Evolutionary conservation across 108 stramenopile species (phyloP), one percentile per base, ranked within the genome.

Genomic region (Poteriospumella lacustris): DNA sequence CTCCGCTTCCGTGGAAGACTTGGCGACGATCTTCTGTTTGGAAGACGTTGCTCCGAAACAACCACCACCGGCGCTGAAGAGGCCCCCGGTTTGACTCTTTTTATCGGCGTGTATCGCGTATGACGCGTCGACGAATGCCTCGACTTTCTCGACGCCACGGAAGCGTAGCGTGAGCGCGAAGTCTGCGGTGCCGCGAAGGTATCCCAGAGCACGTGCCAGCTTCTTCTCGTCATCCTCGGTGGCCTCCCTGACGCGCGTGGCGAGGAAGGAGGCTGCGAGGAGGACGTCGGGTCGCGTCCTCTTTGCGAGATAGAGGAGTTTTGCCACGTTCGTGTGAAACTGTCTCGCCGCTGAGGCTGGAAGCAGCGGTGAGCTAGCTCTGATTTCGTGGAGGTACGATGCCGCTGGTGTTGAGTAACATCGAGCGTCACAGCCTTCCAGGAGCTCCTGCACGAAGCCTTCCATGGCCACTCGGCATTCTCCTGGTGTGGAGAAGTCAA

Each of bases 191-290:
- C 29, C 41, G 9, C 19, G 9, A 26, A 73, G 36, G 42, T 73
- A 73, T 56, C 31, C 5, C 42, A 73, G 9, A 9, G 36, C 5
- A 33, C 70, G 26, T 9, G 26, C 5, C 41, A 73, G 41, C 41
- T 73, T 73, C 12, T 73, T n/a, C 41, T 42, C 36, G 70, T 73
- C 70, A 42, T 73, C 70, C 3, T 38, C 3, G 9, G 70, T 73
- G 26, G 70, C 31, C 5, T 73, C 42, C 36, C 5, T 34, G 15
- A 73, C 70, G 26, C 70, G 26, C 28, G 70, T 73, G 31, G 40
- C 12, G 9, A 73, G 42, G 41, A 52, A 73, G 15, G 70, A 5
- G 9, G 36, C 47, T 15, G 70, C 43, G 15, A 42, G 28, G 9
- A 73, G 31, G 28, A 73, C 9, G 36, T 73, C 70, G 26, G 70